Evolutionary conservation across 495 filamentous ascomycete genomes (phyloP), one percentile per base, ranked within the genome.

Genomic region (Sordaria brevicollis): DNA sequence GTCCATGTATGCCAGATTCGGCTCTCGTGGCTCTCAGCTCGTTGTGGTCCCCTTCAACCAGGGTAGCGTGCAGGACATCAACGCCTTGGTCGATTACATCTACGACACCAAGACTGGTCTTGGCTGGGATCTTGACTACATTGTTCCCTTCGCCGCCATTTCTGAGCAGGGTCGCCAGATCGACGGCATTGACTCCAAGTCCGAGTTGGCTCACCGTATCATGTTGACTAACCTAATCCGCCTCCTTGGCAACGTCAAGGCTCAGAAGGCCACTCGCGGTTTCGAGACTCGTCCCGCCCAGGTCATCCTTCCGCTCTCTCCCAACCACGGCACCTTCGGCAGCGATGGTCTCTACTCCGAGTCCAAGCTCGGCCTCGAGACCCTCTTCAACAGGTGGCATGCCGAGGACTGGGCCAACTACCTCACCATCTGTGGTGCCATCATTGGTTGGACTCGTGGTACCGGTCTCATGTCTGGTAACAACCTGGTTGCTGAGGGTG

Each of bases 31-130:
- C 70, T 98, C 95, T 68, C 93, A 98, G 81, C 87, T 99, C 25
- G 92, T 98, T 54, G 96, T 99, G 35, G 96, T 98, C 43, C 95
- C 95, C 15, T 99, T 98, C 86, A 99, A 99, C 79, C 94, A 97
- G 81, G 95, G 94, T 67, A 97, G 93, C 81, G 94, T 97, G 79
- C 94, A 98, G 81, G 95, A 99, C 80, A 91, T 96, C 36, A 92
- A 97, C 76, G 92, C 93, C 34, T 86, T 99, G 21, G 86, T 98
- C 65, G 87, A 96, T 19, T 98, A 97, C 82, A 93, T 99, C 76
- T 99, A 97, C 78, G 93, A 97, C 79, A 79, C 89, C n/a, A 98
- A 98, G 89, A 92, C 89, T 76, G 96, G 95, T 67, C 89, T 98
- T 67, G 95, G 95, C 66, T 98, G 95, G 96, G 95, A 99, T 81